Evolutionary conservation across 495 filamentous ascomycete species (phyloP).

Genomic region (Halenospora varia): DNA sequence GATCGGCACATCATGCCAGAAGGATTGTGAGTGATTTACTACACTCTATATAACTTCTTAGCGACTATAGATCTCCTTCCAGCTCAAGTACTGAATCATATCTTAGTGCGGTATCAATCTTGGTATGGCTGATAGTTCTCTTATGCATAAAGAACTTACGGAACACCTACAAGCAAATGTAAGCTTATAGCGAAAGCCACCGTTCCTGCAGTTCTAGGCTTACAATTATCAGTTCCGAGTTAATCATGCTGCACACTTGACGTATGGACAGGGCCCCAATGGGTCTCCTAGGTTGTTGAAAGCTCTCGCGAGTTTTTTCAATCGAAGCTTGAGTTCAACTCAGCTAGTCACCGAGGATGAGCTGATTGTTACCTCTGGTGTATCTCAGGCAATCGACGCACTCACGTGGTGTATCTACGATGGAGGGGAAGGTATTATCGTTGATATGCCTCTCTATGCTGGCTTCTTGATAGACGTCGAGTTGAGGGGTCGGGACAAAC

Average conservation of each 20-base stretch:
- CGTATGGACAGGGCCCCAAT: constrained; percentile 4
- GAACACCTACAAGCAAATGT: background rate
- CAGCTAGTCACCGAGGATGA: background rate
- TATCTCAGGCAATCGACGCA: constrained; percentile 3
- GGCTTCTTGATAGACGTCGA: constrained; percentile 2
- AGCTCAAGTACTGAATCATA: too few relatives aligned
- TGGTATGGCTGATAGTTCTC: background rate
- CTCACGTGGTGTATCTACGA: constrained; percentile 3
- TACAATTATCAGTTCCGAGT: background rate
- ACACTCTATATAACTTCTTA: too few relatives aligned
- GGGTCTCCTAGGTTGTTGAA: background rate
- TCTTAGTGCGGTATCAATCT: too few relatives aligned
- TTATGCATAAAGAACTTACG: background rate
- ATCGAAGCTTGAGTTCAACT: background rate
- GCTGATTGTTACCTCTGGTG: constrained; percentile 1
- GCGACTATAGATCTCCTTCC: too few relatives aligned
- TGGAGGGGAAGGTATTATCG: constrained; percentile 7
- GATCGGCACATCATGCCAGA: too few relatives aligned
- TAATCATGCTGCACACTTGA: background rate
- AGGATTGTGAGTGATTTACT: too few relatives aligned
- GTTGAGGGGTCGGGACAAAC: background rate
- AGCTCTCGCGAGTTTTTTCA: constrained; percentile 1
- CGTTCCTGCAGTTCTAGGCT: background rate
- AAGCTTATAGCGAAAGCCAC: background rate
- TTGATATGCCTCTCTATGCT: constrained; percentile 2